Base-by-base conservation (phyloP, 208 protist genomes). In the Trypanosoma melophagium region DNA sequence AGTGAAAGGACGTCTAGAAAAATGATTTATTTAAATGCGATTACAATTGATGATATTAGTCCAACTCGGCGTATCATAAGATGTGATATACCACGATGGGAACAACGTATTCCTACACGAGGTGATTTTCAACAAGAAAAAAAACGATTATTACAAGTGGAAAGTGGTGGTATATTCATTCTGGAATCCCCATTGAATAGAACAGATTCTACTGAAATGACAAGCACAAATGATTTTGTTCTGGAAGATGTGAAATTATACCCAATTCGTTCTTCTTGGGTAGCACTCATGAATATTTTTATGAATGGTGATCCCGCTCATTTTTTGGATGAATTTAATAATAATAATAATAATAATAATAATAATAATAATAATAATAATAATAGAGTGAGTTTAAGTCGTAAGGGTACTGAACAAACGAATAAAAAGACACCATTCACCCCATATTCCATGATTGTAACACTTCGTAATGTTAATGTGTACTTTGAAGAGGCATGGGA, bases 401-500 rank as follows among this genome's bases (percentile, higher is more conserved):
- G 2, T n/a, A 47, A 17, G 42, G 10, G 10, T 2, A 47, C 5
- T 35, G 28, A 35, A 16, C n/a, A 47, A 31, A 17, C 17, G 14
- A 22, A 49, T 7, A 49, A 35, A 16, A 12, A 3, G 3, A 2
- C 14, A 25, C 25, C 50, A 28, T 25, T 12, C 2, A 25, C 19
- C 25, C n/a, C 0, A 14, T 61, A 3, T 24, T 14, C 14, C 16
- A 47, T 66, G 10, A 25, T 53, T 13, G 5, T 74, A 42, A 66
- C 49, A 22, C 24, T 76, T 42, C 63, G 49, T 24, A 19, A 64
- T 10, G 38, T 31, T n/a, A 21, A 31, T 51, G 28, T 71, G 0
- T n/a, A 59, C 13, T 40, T 76, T 22, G 62, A 66, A 60, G 62
- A 70, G 31, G 53, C 71, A 16, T 76, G 71, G 60, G 71, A 59